Evolutionary conservation across 169 alveolate genomes (phyloP).

Genomic region (Cardiosporidium cionae): DNA sequence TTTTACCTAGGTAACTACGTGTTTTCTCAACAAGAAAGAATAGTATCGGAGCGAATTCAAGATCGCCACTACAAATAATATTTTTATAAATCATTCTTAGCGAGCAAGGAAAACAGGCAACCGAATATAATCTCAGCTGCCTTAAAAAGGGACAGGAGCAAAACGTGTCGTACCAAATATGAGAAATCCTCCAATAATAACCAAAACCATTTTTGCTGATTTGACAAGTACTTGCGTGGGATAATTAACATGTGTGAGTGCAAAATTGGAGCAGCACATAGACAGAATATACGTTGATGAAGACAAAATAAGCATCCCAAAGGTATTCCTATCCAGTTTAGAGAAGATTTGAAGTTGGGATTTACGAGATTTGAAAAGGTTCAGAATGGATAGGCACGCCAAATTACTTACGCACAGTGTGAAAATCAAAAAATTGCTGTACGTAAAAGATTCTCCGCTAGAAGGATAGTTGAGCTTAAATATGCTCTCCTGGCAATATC

Average conservation of each 20-base stretch:
- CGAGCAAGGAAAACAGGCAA: too few relatives aligned
- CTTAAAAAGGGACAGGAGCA: too few relatives aligned
- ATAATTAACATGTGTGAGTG: slow-evolving; percentile 68
- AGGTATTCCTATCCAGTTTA: too few relatives aligned
- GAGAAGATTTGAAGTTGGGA: slow-evolving; percentile 2
- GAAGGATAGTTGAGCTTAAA: neutral
- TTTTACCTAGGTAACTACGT: too few relatives aligned
- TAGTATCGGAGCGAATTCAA: too few relatives aligned
- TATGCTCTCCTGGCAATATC: slow-evolving; percentile 17
- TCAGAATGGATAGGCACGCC: too few relatives aligned
- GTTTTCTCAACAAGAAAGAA: too few relatives aligned
- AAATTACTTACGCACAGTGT: neutral
- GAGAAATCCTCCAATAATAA: slow-evolving; percentile 70
- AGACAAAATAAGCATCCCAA: slow-evolving; percentile 42
- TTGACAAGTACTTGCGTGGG: slow-evolving; percentile 83
- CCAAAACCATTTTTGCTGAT: slow-evolving; percentile 82
- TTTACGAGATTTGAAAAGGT: neutral
- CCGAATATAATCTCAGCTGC: too few relatives aligned
- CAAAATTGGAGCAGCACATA: slow-evolving; percentile 63
- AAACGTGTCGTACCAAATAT: slow-evolving; percentile 51
- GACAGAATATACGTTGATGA: slow-evolving; percentile 59
- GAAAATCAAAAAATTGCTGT: slow-evolving; percentile 5
- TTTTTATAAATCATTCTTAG: too few relatives aligned
- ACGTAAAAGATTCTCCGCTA: slow-evolving; percentile 1
- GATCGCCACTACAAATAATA: too few relatives aligned